Evolutionary conservation across 2,329 filamentous ascomycete species (phyloP).

Genomic region (Neoascochyta sp.): DNA sequence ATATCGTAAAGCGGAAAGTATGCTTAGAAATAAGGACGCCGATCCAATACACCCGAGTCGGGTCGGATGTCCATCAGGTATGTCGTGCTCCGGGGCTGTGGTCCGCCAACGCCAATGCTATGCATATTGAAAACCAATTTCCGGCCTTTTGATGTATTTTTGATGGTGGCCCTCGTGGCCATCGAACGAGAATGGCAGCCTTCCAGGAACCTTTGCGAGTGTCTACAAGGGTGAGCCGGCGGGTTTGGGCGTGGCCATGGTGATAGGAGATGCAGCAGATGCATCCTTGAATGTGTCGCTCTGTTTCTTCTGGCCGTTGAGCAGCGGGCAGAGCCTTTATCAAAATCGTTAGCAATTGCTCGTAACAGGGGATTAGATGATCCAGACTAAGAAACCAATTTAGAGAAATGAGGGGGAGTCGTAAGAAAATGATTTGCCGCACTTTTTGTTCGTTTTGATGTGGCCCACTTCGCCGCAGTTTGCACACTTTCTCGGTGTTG

Average conservation of each 20-base stretch:
- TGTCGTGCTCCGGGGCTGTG: too few species aligned
- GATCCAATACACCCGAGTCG: background rate
- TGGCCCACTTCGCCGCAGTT: conserved; percentile 96
- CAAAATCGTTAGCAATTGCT: conserved; percentile 14
- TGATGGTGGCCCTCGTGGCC: too few species aligned
- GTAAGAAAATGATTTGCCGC: conserved; percentile 5
- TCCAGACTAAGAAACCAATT: conserved; percentile 1
- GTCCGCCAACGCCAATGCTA: conserved; percentile 20
- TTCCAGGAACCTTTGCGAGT: too few species aligned
- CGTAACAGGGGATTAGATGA: too few species aligned
- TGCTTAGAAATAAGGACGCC: too few species aligned
- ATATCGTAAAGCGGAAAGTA: too few species aligned
- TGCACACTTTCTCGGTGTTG: conserved; percentile 80
- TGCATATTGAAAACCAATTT: conserved; percentile 10
- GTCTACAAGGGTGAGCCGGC: conserved; percentile 9
- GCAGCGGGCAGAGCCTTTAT: conserved; percentile 37
- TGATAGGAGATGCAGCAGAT: conserved; percentile 24
- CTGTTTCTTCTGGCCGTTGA: conserved; percentile 39
- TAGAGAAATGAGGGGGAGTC: too few species aligned
- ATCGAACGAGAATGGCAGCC: too few species aligned
- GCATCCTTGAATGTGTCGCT: conserved; percentile 39
- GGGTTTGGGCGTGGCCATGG: conserved; percentile 8
- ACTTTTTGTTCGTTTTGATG: conserved; percentile 99
- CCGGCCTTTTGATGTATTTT: background rate
- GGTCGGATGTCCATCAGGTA: background rate